phyloP scores from a whole-genome alignment of 306 rosid genomes.

The Trichosanthes truncata region DNA sequence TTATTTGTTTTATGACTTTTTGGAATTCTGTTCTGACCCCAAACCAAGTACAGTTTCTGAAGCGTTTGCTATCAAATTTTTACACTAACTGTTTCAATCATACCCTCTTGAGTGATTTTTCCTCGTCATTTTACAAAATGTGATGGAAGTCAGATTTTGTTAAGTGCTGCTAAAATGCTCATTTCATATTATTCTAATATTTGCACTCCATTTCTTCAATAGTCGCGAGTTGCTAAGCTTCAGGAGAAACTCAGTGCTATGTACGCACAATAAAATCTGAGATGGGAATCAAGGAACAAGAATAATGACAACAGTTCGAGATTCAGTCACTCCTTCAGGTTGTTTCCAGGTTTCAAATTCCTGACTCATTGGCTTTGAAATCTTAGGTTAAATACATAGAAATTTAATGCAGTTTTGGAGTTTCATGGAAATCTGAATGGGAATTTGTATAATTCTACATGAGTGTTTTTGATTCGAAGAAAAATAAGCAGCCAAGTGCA shows the following conservation, averaged over 20 bases:
- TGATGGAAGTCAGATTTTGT: background rate
- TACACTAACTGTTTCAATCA: background rate
- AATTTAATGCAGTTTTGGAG: background rate
- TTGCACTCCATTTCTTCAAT: conserved; percentile 11
- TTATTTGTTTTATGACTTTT: background rate
- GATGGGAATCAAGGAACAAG: conserved; percentile 8
- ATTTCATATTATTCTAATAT: background rate
- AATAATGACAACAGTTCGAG: conserved; percentile 3
- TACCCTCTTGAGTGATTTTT: background rate
- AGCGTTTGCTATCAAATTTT: background rate
- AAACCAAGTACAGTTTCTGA: background rate
- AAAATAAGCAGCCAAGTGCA: background rate
- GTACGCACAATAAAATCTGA: conserved; percentile 23
- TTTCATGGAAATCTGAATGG: background rate
- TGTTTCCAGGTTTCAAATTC: conserved; percentile 17
- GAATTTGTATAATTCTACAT: background rate
- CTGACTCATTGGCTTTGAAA: background rate
- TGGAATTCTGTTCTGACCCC: background rate
- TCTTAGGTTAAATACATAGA: background rate
- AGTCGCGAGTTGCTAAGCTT: conserved; percentile 57
- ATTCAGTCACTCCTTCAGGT: background rate
- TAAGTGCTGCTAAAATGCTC: background rate
- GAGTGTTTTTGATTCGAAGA: background rate
- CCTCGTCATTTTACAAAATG: background rate
- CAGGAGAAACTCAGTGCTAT: conserved; percentile 44